Base-by-base conservation (phyloP, 768 basidiomycete genomes). In the Podaxis sp. region DNA sequence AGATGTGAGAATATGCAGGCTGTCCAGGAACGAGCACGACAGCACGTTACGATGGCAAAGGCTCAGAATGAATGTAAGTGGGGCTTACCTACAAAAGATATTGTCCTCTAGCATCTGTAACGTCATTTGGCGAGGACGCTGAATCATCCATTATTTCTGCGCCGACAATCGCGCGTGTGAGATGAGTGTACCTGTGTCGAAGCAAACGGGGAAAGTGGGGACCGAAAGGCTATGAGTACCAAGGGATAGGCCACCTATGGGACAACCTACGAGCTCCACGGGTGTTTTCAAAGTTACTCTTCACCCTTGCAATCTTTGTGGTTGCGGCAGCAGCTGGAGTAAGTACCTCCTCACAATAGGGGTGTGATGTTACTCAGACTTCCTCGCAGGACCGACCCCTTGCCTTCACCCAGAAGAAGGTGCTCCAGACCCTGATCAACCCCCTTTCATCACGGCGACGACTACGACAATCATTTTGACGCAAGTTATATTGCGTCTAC, bases 401-500 rank as follows among this genome's bases (percentile, higher is more conserved):
- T 5, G 46, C 50, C 2, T 57, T 57, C 18, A 57, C 56, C 11
- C 56, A 57, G 16, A n/a, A 57, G 28, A 37, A 50, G 18, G 47
- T 57, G 9, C 35, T 57, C 21, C 46, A 57, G 38, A 25, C 28
- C 13, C 18, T 57, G 10, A 25, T 57, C 10, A 23, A 18, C 46
- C 56, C 7, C 55, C 55, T 14, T 57, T 57, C 27, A 48, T 57
- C 10, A 50, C 47, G 7, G 56, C 27, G 27, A 50, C 56, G 2
- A 57, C 56, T 35, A 57, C 47, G 18, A 57, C 56, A 13, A 50
- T 57, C 6, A 47, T 50, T 9, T 57, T 47, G 56, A 57, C 56
- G 56, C 50, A 13, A 57, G 56, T 38, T 9, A 36, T 11, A 6
- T 32, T 7, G 32, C 9, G 7, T 32, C 32, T 32, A 21, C 14